Conservation (phyloP, 2,329 filamentous ascomycete species). For the Penicillium fuscoglaucum region DNA sequence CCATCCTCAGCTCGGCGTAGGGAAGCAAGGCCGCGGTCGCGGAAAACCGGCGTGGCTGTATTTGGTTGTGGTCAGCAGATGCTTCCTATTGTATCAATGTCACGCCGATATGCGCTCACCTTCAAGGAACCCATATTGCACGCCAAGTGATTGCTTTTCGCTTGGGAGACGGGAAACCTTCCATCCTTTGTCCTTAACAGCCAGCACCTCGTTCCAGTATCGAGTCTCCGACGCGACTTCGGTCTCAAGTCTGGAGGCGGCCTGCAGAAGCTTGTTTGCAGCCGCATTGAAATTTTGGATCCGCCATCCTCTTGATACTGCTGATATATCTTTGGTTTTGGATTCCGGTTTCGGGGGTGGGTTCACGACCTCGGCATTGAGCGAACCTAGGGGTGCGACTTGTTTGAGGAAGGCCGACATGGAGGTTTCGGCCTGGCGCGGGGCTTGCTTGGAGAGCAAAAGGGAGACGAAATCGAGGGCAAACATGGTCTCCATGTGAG, state of each 20-base stretch:
- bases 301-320: slow-evolving; percentile 68
- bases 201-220: slow-evolving; percentile 86
- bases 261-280: slow-evolving; percentile 70
- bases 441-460: slow-evolving; percentile 77
- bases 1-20: slow-evolving; percentile 74
- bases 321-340: slow-evolving; percentile 54
- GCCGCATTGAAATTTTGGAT: slow-evolving; percentile 74
- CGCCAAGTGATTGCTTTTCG: slow-evolving; percentile 72
- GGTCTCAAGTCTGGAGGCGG: slow-evolving; percentile 69
- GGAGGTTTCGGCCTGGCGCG: slow-evolving; percentile 66
- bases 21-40: slow-evolving; percentile 75
- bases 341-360: slow-evolving; percentile 60
- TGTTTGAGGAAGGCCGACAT: slow-evolving; percentile 71
- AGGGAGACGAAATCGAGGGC: slow-evolving; percentile 82
- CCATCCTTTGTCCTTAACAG: slow-evolving; percentile 83
- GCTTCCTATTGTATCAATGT: neutral
- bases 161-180: slow-evolving; percentile 74
- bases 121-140: slow-evolving; percentile 87
- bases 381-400: slow-evolving; percentile 69
- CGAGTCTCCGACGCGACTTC: slow-evolving; percentile 78
- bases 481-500: slow-evolving; percentile 55
- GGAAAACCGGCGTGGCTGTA: slow-evolving; percentile 56
- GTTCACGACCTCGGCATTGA: slow-evolving; percentile 67
- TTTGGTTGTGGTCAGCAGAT: slow-evolving; percentile 30
- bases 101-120: slow-evolving; percentile 41